Base-by-base conservation (phyloP, 228 moss, liverwort and hornwort genomes). In the Sphagnum magellanicum region DNA sequence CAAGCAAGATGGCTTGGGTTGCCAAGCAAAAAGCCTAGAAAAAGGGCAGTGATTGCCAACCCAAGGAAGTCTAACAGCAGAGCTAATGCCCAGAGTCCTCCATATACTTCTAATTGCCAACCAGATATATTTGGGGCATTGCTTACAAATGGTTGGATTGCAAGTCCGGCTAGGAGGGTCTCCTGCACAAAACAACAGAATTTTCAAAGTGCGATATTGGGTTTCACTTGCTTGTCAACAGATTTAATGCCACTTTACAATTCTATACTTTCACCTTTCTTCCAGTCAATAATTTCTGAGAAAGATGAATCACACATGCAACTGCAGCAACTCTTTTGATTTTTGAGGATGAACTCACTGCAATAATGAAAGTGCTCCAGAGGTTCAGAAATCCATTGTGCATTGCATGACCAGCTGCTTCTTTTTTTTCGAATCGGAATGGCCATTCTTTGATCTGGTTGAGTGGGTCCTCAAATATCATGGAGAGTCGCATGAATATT, bases 301-400 rank as follows among this genome's bases (percentile, higher is more conserved):
- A 57, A 57, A 13, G 55, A 8, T 57, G 32, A 32, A 32, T 32
- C 32, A 1, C 32, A 32, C 32, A 32, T 32, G 32, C 32, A 32
- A 32, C 32, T 32, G 1, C 32, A 32, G 32, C 32, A 32, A 32
- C 32, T 32, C 32, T 32, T 32, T 57, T 57, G 10, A 57, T 57
- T 57, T 3, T 13, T 3, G 50, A 6, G 32, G 10, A 48, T 5
- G 6, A 64, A 6, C n/a, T 60, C 63, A 72, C 72, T 5, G 0
- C 65, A 65, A 77, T 50, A 51, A 77, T 2, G 16, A 53, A 52
- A 72, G 72, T 58, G 14, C 68, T 68, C 67, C 64, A 76, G 52
- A 64, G 59, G 0, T 10, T 50, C 4, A 63, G 63, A 9, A 68
- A 1, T 50, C 72, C 59, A 51, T 72, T 61, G 4, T 65, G 64